Evolutionary conservation across 2,329 filamentous ascomycete genomes (phyloP).

Genomic region (Exophiala phaeomuriformis): DNA sequence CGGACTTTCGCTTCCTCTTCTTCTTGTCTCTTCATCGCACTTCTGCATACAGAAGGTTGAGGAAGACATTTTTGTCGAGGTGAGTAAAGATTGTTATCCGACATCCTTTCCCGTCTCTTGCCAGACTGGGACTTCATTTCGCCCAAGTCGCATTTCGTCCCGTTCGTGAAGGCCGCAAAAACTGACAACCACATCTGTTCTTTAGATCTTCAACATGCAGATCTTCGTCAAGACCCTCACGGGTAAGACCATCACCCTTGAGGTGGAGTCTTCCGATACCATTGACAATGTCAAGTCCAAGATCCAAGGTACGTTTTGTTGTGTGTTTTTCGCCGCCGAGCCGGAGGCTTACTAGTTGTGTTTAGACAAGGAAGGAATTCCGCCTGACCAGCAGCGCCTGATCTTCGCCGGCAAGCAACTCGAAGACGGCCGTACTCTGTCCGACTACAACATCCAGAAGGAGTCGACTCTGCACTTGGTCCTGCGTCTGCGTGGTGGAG

Average conservation of each 20-base stretch:
- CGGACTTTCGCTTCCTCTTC: background rate
- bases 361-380: conserved; percentile 97
- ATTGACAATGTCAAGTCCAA: conserved; percentile 99
- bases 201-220: conserved; percentile 43
- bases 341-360: conserved; percentile 2
- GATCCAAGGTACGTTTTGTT: conserved; percentile 54
- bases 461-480: conserved; percentile 98
- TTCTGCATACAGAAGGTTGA: conserved; percentile 44
- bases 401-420: conserved; percentile 99
- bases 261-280: conserved; percentile 99
- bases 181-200: conserved; percentile 8
- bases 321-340: background rate
- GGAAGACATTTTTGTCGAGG: conserved; percentile 55
- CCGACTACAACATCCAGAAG: conserved; percentile 99
- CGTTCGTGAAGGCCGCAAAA: background rate
- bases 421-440: conserved; percentile 96
- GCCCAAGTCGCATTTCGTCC: background rate
- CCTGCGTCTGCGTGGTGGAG: conserved; percentile 95
- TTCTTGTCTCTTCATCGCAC: conserved; percentile 5
- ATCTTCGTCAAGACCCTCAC: conserved; percentile 65
- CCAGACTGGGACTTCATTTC: background rate
- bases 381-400: conserved; percentile 96
- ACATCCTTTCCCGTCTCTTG: too few species aligned
- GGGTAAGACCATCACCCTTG: conserved; percentile 99
- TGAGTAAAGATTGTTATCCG: conserved; percentile 31